A percentile compares a stretch with the other conserved stretches of the same genome.
Evolutionary conservation across 1,284 basidiomycete species (phyloP).

Genomic region (Ceratobasidium papillatum): DNA sequence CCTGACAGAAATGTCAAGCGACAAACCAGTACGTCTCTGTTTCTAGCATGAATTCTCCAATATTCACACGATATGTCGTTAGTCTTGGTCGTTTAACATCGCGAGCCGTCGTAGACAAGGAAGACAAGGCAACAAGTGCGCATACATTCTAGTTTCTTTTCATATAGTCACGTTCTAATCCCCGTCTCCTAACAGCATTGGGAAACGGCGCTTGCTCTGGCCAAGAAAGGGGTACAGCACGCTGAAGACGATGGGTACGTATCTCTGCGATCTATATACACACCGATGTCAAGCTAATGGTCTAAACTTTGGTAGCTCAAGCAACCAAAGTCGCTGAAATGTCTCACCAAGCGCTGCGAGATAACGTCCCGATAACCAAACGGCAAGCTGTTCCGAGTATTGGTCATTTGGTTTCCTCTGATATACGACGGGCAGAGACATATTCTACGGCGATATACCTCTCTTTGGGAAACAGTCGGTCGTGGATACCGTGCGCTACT

Average conservation of each 20-base stretch:
- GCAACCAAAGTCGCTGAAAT: conserved; percentile 68
- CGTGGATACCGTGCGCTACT: conserved; percentile 72
- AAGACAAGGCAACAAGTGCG: conserved; percentile 8
- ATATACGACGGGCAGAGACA: conserved; percentile 63
- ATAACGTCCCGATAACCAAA: conserved; percentile 69
- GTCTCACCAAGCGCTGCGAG: conserved; percentile 68
- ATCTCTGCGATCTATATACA: background rate
- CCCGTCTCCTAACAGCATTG: background rate
- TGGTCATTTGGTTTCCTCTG: background rate
- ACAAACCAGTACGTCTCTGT: conserved; percentile 5
- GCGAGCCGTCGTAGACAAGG: conserved; percentile 9
- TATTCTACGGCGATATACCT: conserved; percentile 83
- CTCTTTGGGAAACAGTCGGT: conserved; percentile 78
- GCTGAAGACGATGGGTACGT: conserved; percentile 26
- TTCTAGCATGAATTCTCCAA: background rate
- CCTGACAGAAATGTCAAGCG: conserved; percentile 41
- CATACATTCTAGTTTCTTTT: conserved; percentile 12
- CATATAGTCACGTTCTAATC: background rate
- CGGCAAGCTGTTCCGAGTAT: conserved; percentile 56
- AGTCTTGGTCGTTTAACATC: conserved; percentile 24
- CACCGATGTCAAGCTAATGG: background rate
- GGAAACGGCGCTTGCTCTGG: conserved; percentile 27
- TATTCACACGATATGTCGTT: background rate
- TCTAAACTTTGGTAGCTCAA: conserved; percentile 60
- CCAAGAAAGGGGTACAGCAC: conserved; percentile 27